A percentile compares a stretch with the other conserved stretches of the same genome.
These are phyloP conservation scores for Samsoniella hepiali DNA, from an alignment of 2,329 filamentous ascomycete species.

Conservation along the genomic window DNA sequence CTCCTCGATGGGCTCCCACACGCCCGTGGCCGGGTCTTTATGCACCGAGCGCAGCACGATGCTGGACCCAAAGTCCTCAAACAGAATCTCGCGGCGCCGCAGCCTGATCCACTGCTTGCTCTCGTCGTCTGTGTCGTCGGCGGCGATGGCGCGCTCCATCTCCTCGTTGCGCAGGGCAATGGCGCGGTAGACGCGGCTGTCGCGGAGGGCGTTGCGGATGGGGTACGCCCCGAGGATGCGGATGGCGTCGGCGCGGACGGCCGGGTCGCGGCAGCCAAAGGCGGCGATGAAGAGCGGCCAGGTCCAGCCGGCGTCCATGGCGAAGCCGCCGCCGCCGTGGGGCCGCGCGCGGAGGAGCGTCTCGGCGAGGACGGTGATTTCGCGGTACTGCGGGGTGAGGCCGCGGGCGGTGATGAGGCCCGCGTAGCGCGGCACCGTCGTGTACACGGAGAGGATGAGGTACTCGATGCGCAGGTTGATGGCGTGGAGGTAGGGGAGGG, in stretches of 20 bases:
- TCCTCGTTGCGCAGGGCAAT: conserved; percentile 38
- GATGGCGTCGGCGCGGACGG: conserved; percentile 39
- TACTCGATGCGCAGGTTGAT: conserved; percentile 43
- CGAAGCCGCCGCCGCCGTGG: conserved; percentile 40
- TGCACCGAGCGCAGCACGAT: conserved; percentile 37
- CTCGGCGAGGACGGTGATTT: conserved; percentile 39
- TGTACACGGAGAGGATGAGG: conserved; percentile 40
- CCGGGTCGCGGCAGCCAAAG: conserved; percentile 39
- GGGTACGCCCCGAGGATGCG: conserved; percentile 40
- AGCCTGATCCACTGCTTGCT: conserved; percentile 40
- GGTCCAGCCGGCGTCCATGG: conserved; percentile 45
- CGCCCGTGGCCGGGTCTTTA: conserved; percentile 29
- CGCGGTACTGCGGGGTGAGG: conserved; percentile 41
- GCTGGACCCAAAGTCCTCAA: conserved; percentile 36
- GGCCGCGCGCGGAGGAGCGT: conserved; percentile 35
- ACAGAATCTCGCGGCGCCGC: conserved; percentile 36
- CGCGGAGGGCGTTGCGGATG: conserved; percentile 42
- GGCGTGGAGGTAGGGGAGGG: conserved; percentile 33
- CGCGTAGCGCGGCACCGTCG: conserved; percentile 37
- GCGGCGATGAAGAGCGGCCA: conserved; percentile 43
- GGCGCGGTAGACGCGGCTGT: conserved; percentile 39
- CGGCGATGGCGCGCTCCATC: conserved; percentile 32
- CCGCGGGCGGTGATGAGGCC: conserved; percentile 34
- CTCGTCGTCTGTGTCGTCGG: conserved; percentile 29
- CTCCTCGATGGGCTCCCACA: conserved; percentile 40